These are phyloP conservation scores for Trichoderma breve DNA, from an alignment of 2,329 filamentous ascomycete species.

Conservation along the genomic window DNA sequence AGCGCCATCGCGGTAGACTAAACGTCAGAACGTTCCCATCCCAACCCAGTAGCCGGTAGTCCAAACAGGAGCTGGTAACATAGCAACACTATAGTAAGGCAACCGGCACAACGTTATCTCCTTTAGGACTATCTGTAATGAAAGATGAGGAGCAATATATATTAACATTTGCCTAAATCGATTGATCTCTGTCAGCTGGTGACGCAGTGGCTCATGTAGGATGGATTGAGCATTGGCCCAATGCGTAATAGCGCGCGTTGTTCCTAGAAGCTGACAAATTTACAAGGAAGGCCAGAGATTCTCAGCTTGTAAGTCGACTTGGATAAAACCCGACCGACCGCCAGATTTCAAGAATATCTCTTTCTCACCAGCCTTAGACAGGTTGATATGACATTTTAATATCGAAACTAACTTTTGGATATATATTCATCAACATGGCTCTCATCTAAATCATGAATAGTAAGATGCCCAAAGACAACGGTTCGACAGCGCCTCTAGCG, in stretches of 20 bases:
- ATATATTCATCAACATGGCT: background rate
- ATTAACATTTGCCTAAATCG: background rate
- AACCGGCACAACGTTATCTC: background rate
- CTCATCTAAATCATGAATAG: background rate
- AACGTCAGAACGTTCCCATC: background rate
- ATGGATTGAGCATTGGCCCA: background rate
- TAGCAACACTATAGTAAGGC: background rate
- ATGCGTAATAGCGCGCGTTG: background rate
- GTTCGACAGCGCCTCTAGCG: background rate
- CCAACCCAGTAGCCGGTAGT: background rate
- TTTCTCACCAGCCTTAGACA: background rate
- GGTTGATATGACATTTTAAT: background rate
- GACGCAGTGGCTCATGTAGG: background rate
- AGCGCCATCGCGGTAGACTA: background rate
- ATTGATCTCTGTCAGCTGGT: background rate
- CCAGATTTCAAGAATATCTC: background rate
- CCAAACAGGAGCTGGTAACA: background rate
- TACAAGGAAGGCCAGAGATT: background rate
- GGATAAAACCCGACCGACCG: background rate
- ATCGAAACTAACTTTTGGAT: background rate
- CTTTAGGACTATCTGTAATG: background rate
- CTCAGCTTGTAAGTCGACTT: background rate
- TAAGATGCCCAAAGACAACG: background rate
- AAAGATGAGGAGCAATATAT: background rate
- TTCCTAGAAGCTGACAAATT: background rate